Conservation (phyloP, 129 eudicot species). For the Gnaphalium uliginosum region DNA sequence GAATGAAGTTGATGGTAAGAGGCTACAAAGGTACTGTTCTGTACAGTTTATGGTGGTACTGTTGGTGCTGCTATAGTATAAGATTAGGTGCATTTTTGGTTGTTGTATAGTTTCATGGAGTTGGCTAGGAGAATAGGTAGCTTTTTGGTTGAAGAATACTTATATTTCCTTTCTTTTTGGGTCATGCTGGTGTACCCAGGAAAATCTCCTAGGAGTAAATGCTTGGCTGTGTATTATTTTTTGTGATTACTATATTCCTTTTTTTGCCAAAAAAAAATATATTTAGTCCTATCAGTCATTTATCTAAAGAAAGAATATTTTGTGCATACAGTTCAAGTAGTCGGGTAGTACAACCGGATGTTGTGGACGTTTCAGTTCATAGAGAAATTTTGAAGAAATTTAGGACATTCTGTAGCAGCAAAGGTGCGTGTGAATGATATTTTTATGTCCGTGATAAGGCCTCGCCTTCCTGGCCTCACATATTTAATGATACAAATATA, state of each 20-base stretch:
- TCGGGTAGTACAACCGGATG: slow-evolving; percentile 41
- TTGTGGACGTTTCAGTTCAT: slow-evolving; percentile 41
- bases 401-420: slow-evolving; percentile 62
- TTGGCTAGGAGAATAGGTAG: not conserved
- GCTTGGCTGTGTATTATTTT: not conserved
- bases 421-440: slow-evolving; percentile 56
- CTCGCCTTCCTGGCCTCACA: not conserved
- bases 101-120: not conserved
- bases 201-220: not conserved
- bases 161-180: not conserved
- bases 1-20: not conserved
- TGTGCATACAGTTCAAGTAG: slow-evolving; percentile 68
- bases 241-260: not conserved
- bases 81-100: not conserved
- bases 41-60: too few relatives aligned
- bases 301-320: slow-evolving; percentile 5
- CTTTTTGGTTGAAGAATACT: too few relatives aligned
- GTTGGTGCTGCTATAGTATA: too few relatives aligned
- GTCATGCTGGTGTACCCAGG: not conserved
- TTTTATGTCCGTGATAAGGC: not conserved
- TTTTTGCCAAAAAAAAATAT: too few relatives aligned
- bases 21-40: not conserved
- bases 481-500: not conserved
- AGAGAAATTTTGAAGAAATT: slow-evolving; percentile 40
- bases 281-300: too few relatives aligned